Evolutionary conservation across 2,329 filamentous ascomycete genomes (phyloP).

Genomic region (Microthyrium microscopicum): DNA sequence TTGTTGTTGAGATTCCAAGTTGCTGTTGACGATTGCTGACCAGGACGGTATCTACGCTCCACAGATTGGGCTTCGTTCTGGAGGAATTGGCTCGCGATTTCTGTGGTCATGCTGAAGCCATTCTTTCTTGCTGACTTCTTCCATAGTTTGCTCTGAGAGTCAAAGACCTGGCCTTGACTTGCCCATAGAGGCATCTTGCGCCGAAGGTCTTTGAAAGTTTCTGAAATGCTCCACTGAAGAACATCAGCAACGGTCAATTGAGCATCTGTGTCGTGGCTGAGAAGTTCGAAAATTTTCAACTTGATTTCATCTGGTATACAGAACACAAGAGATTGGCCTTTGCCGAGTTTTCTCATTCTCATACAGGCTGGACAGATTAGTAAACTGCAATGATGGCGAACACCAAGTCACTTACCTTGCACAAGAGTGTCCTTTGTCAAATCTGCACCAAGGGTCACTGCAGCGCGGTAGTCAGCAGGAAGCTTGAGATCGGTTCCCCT

Average conservation of each 20-base stretch:
- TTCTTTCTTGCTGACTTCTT: background rate
- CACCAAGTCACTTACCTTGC: constrained; percentile 42
- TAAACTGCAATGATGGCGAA: constrained; percentile 31
- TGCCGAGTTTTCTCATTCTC: constrained; percentile 52
- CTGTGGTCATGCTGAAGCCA: constrained; percentile 10
- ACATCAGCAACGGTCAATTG: constrained; percentile 37
- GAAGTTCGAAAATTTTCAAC: constrained; percentile 27
- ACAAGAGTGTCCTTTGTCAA: constrained; percentile 53
- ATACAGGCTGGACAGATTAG: constrained; percentile 59
- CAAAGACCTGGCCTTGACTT: constrained; percentile 30
- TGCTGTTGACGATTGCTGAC: background rate
- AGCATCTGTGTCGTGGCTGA: constrained; percentile 8
- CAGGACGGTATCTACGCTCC: constrained; percentile 34
- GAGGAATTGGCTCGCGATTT: constrained; percentile 28
- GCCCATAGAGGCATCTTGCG: constrained; percentile 43
- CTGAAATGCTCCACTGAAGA: constrained; percentile 40
- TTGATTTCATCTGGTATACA: constrained; percentile 43
- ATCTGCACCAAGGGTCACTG: constrained; percentile 47
- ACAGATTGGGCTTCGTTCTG: constrained; percentile 39
- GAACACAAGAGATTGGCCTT: constrained; percentile 49
- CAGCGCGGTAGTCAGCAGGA: constrained; percentile 38
- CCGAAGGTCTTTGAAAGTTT: constrained; percentile 36
- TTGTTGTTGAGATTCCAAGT: constrained; percentile 11
- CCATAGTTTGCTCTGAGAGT: background rate
- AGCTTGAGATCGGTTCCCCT: constrained; percentile 52